Base-by-base conservation (phyloP, 176 grass and related monocot species). In the Carex kokanica region DNA sequence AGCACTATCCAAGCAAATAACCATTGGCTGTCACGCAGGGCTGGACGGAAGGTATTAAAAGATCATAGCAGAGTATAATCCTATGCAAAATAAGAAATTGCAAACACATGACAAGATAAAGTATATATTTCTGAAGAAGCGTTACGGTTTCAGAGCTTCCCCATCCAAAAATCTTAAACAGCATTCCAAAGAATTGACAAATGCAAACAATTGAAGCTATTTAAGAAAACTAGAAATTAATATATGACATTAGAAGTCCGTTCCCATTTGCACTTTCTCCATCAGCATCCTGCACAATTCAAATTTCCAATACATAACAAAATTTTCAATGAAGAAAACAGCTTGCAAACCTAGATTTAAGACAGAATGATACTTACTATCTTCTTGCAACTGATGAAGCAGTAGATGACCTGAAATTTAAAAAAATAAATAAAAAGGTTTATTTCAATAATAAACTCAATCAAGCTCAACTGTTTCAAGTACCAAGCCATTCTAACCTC, bases 151-250 rank as follows among this genome's bases (percentile, higher is more conserved):
- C 29, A 16, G 13, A 29, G 34, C 24, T 49, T 11, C 9, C 34
- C 78, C 55, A 81, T 78, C 29, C 31, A 80, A 82, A 65, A 82
- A 63, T 65, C 80, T 82, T 82, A 82, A 82, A 82, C 59, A 82
- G 80, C 61, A 67, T 82, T 82, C 18, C 41, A 82, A 82, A 82
- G 38, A 82, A 82, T 82, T 3, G 80, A 65, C 20, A 64, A 64
- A 66, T 82, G 4, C 32, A 67, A 82, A 82, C 61, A 82, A 82
- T 67, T 53, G 43, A 82, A 65, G 80, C 80, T 40, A 82, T 82
- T 82, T 82, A 82, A 67, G 80, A 82, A 68, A 65, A 62, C 16
- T 29, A 67, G 45, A 65, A 81, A 47, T 43, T 16, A 82, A 29
- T 51, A 53, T 65, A 54, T 51, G 24, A 31, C 21, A 67, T 51